Evolutionary conservation across 164 flowering plant genomes (phyloP).

Genomic region (Vitis rotundifolia): DNA sequence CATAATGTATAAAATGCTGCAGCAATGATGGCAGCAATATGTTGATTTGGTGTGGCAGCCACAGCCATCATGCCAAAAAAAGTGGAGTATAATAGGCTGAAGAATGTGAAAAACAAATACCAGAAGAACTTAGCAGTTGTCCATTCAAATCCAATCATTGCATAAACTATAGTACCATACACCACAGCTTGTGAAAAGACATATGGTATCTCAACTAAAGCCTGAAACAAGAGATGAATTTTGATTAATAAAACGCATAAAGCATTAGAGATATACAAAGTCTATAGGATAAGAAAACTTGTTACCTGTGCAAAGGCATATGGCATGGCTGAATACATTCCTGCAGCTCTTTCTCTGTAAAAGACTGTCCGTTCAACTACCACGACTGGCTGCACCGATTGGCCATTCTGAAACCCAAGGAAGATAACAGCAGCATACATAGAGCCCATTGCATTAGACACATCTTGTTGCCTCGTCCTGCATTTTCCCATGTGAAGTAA

Average conservation of each 20-base stretch:
- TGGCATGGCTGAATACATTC: conserved; percentile 28
- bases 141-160: conserved; percentile 71
- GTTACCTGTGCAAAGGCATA: conserved; percentile 18
- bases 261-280: too few species aligned
- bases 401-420: conserved; percentile 17
- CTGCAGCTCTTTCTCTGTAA: conserved; percentile 25
- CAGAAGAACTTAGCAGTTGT: conserved; percentile 55
- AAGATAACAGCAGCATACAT: conserved; percentile 23
- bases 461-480: conserved; percentile 10
- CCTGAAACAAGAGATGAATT: conserved; percentile 23
- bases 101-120: conserved; percentile 63
- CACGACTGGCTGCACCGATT: conserved; percentile 24
- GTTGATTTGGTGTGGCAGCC: conserved; percentile 62
- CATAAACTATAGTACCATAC: conserved; percentile 52
- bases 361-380: conserved; percentile 23
- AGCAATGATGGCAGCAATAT: conserved; percentile 53
- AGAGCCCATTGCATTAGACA: conserved; percentile 22
- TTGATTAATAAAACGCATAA: not conserved
- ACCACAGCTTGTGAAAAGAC: conserved; percentile 37
- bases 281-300: too few species aligned
- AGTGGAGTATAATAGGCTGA: conserved; percentile 61
- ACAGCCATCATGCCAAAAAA: conserved; percentile 77
- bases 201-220: conserved; percentile 52
- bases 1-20: conserved; percentile 59
- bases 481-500: not conserved